Percentiles rank a stretch among this genome's conserved stretches.
Evolutionary conservation across 2,329 filamentous ascomycete genomes (phyloP).

Genomic region (Hymenoscyphus infarciens): DNA sequence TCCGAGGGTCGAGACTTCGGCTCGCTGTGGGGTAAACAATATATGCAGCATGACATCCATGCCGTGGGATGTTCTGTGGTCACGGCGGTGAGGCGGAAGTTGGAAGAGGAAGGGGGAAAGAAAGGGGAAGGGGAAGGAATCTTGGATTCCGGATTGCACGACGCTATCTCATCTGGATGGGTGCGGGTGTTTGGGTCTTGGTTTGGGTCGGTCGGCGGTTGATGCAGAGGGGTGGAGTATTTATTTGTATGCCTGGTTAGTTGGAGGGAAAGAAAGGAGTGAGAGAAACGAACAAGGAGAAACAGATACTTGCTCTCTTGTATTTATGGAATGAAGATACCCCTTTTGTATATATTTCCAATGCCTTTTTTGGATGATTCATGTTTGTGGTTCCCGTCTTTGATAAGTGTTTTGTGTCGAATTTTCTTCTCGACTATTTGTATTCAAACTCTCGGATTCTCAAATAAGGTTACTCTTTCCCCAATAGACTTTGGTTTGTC

Average conservation of each 20-base stretch:
- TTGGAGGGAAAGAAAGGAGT: background rate
- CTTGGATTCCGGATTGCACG: background rate
- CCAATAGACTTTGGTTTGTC: too few relatives aligned
- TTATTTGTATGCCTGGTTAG: background rate
- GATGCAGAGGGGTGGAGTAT: slow-evolving; percentile 2
- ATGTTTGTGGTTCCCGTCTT: too few relatives aligned
- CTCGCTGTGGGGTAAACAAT: too few relatives aligned
- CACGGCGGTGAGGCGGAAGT: background rate
- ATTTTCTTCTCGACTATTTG: too few relatives aligned
- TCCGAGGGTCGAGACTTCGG: too few relatives aligned
- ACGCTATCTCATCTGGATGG: background rate
- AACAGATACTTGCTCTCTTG: background rate
- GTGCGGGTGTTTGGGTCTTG: background rate
- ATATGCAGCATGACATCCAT: background rate
- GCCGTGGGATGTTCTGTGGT: background rate
- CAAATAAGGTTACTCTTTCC: too few relatives aligned
- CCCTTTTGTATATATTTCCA: background rate
- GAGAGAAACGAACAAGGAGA: background rate
- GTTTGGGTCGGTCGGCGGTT: background rate
- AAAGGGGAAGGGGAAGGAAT: background rate
- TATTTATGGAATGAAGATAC: background rate
- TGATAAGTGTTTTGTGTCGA: too few relatives aligned
- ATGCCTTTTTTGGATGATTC: too few relatives aligned
- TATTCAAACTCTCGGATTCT: too few relatives aligned
- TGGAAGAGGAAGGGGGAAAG: background rate